phyloP scores from a whole-genome alignment of 176 grass and related monocot species.

The Oryza glumipatula region DNA sequence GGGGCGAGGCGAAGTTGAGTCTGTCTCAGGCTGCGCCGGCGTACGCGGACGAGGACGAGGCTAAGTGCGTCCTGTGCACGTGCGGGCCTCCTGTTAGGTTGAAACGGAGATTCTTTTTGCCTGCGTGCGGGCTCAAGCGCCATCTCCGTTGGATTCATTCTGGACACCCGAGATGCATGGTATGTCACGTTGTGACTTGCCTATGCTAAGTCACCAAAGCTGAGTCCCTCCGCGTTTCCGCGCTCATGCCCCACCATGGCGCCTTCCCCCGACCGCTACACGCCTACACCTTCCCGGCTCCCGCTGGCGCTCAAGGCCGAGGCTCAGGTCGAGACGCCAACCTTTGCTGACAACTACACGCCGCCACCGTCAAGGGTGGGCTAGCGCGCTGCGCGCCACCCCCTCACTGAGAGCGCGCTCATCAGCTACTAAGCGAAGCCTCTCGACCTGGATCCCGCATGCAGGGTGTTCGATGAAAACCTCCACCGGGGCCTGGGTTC shows the following conservation, averaged over 20 bases:
- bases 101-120: too few relatives aligned
- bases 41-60: too few relatives aligned
- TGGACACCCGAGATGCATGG: too few relatives aligned
- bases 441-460: constrained; percentile 26
- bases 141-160: too few relatives aligned
- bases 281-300: constrained; percentile 36
- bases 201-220: too few relatives aligned
- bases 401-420: constrained; percentile 15
- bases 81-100: too few relatives aligned
- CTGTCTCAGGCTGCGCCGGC: too few relatives aligned
- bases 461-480: constrained; percentile 54
- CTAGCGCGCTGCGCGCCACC: constrained; percentile 25
- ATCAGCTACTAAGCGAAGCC: constrained; percentile 28
- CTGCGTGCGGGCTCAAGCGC: too few relatives aligned
- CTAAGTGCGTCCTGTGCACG: too few relatives aligned
- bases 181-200: too few relatives aligned
- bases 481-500: constrained; percentile 33
- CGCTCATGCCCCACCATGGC: constrained; percentile 18
- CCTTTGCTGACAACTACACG: too few relatives aligned
- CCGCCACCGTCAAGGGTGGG: constrained; percentile 27
- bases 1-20: too few relatives aligned
- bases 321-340: neutral
- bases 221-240: constrained; percentile 24
- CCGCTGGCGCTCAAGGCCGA: constrained; percentile 50
- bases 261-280: constrained; percentile 15